Evolutionary conservation across 176 grass and related monocot genomes (phyloP), one percentile per base, ranked within the genome.

Genomic region (Raddia distichophylla): DNA sequence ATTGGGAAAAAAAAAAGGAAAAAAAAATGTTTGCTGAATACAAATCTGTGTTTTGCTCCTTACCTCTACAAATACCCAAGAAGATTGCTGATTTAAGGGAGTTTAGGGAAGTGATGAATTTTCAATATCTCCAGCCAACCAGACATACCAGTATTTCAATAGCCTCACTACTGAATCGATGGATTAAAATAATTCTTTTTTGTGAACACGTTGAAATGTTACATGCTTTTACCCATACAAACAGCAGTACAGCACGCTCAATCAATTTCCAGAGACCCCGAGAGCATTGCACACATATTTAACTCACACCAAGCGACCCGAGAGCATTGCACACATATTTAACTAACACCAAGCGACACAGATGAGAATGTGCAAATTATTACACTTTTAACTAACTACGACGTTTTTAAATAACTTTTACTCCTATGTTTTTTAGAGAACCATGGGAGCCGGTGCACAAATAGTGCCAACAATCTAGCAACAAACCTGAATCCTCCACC

Each of bases 401-500:
- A 27, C 27, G 27, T 27, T 27, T 27, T 27, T 27, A 27, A 27
- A 27, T 27, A 27, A 27, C 27, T 27, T 27, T 1, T 27, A 27
- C 27, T 27, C 27, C 27, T 0, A 27, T 27, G 27, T 27, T 27
- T 27, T 27, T 53, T 52, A 15, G 3, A 74, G 32, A 83, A 53
- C 55, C 35, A 74, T 42, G 15, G 16, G 15, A 74, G n/a, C 70
- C 27, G 40, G 53, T 64, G 45, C 46, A 27, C n/a, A 60, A 80
- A 61, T 12, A 69, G 15, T 33, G 37, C 4, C 15, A 56, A 17
- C 16, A 56, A 74, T 8, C 22, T 74, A 74, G 17, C 18, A 79
- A 59, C 56, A 51, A 15, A 89, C 87, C 82, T 84, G 82, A 77
- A 54, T n/a, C 77, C 60, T 7, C 35, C 43, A 40, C 59, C 9